Evolutionary conservation across 805 yeast genomes (phyloP), one percentile per base, ranked within the genome.

Genomic region (Metschnikowia aberdeeniae): DNA sequence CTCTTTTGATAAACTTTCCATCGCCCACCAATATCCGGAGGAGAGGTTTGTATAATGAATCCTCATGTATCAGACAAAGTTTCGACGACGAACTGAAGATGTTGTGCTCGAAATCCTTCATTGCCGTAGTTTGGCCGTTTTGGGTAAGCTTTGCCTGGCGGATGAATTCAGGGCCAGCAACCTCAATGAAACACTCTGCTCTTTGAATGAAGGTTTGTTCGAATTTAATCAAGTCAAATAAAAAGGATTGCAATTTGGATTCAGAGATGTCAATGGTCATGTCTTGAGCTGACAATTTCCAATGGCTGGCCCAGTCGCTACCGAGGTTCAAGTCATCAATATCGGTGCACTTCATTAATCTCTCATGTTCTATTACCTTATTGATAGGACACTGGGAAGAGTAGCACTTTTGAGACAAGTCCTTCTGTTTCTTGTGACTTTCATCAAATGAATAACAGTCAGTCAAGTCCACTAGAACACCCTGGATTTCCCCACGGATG

Each of bases 191-290:
- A 3, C 84, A 78, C 49, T 75, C 73, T 2, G 89, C 83, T 56
- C 87, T 75, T 40, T 78, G 80, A 20, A 86, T 75, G 42, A 84
- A 84, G 13, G 80, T 75, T 54, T 84, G 87, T 52, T 87, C 95
- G 38, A 81, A 76, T 45, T 80, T 72, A 26, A 88, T 78, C 39
- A 87, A 66, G 58, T 88, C 96, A 63, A 84, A 89, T 4, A 86
- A 75, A 46, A 82, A 80, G 45, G 87, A 82, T 59, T 88, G 96
- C 31, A 80, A 72, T 55, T 79, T 80, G n/a, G 81, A 70, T 44
- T 80, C 78, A 9, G 63, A 61, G 9, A 74, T 73, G 42, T 75
- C 80, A 6, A 78, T 74, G 17, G 70, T 60, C 24, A 82, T 57
- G 39, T 81, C 84, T 20, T 76, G 80, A 3, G 73, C 71, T 0